phyloP scores from a whole-genome alignment of 805 yeast genomes.

The Teunomyces pallodes region DNA sequence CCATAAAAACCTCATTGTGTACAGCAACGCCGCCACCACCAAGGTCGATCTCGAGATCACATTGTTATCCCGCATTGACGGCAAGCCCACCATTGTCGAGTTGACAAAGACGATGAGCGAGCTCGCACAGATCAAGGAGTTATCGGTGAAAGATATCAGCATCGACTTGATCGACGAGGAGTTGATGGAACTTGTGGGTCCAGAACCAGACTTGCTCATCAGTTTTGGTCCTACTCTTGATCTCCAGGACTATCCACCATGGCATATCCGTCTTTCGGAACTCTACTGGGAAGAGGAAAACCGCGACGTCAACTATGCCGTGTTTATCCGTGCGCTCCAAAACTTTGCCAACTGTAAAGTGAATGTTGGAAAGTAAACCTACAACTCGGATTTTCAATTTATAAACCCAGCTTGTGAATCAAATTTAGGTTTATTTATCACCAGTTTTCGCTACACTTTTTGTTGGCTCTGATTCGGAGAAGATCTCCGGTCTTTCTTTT shows the following conservation, averaged over 20 bases:
- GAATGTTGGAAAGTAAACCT: slow-evolving; percentile 73
- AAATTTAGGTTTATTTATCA: background rate
- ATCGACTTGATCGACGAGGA: slow-evolving; percentile 75
- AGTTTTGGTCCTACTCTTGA: slow-evolving; percentile 85
- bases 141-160: slow-evolving; percentile 65
- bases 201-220: slow-evolving; percentile 88
- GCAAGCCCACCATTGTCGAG: slow-evolving; percentile 86
- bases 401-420: too few species aligned
- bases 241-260: slow-evolving; percentile 94
- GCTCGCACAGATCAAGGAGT: slow-evolving; percentile 57
- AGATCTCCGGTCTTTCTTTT: too few species aligned
- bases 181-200: slow-evolving; percentile 70
- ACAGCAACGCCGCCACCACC: slow-evolving; percentile 31
- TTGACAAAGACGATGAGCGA: slow-evolving; percentile 84
- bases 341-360: slow-evolving; percentile 77
- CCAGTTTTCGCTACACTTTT: background rate
- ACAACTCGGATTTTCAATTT: background rate
- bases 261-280: slow-evolving; percentile 92
- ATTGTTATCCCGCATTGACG: slow-evolving; percentile 74
- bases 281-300: slow-evolving; percentile 90
- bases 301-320: slow-evolving; percentile 74
- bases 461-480: background rate
- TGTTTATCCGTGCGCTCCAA: slow-evolving; percentile 74
- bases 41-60: slow-evolving; percentile 56
- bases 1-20: slow-evolving; percentile 53